These are phyloP conservation scores for Ochetophila trinervis DNA, from an alignment of 306 rosid species.

Conservation along the genomic window DNA sequence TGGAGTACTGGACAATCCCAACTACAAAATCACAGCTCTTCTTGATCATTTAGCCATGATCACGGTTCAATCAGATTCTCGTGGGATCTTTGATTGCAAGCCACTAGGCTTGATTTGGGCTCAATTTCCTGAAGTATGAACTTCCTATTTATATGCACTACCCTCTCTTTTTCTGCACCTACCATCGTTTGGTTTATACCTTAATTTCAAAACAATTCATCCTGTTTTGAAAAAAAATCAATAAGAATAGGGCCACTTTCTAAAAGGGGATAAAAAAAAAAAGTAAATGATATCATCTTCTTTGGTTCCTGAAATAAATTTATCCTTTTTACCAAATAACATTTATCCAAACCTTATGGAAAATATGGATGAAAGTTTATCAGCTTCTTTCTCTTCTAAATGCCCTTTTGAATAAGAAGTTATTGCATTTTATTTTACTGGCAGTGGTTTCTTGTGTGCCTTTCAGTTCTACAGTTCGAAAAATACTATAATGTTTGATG, in stretches of 20 bases:
- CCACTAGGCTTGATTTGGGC: constrained; percentile 98
- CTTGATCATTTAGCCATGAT: constrained; percentile 93
- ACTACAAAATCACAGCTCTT: constrained; percentile 90
- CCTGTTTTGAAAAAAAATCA: background rate
- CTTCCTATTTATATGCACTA: background rate
- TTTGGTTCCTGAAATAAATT: background rate
- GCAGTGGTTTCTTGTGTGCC: constrained; percentile 19
- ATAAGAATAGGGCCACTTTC: background rate
- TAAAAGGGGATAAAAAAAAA: no score
- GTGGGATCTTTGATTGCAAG: constrained; percentile 93
- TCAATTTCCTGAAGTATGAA: constrained; percentile 76
- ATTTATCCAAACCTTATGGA: background rate
- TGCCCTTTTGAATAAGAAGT: background rate
- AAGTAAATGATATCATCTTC: background rate
- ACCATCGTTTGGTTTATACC: background rate
- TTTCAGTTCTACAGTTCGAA: constrained; percentile 75
- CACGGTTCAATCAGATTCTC: constrained; percentile 74
- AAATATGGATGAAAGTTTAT: background rate
- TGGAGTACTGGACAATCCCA: constrained; percentile 86
- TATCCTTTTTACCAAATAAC: background rate
- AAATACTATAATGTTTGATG: constrained; percentile 91
- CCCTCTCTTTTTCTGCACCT: background rate
- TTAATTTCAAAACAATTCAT: background rate
- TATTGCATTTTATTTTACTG: constrained; percentile 17
- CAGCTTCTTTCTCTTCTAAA: background rate